Base-by-base conservation (phyloP, 164 flowering plant species). In the Euptelea pleiosperma region DNA sequence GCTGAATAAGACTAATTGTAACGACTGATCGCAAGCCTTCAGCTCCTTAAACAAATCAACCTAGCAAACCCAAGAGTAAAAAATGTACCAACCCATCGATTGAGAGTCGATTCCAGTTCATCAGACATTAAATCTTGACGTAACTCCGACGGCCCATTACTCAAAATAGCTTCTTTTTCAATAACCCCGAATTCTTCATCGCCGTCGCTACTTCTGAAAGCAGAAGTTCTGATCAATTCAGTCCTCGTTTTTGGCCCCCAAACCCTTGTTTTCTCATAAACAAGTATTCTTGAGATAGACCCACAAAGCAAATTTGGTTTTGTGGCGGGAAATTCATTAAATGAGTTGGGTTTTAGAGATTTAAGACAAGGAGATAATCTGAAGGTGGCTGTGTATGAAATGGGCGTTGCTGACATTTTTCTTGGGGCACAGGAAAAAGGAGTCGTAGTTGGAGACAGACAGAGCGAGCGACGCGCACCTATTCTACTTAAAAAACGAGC, bases 61-160 rank as follows among this genome's bases (percentile, higher is more conserved):
- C 30, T 24, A 26, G 14, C 35, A 63, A 34, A 62, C 11, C 47
- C 26, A 50, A 49, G 11, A 35, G 1, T 16, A 19, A 26, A 54
- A 57, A 26, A 6, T 22, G 12, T 16, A 74, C 87, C 10, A 61
- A 89, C 92, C 87, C 81, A 60, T 40, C 63, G 73, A 77, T 89
- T 86, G 62, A 89, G 73, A 51, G 73, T 75, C 22, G 77, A 58
- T 60, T 86, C 81, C 22, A 79, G 44, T 18, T 74, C 76, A 44
- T 42, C 56, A 55, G 52, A 54, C 45, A 12, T 16, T 28, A 49
- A 15, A 39, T 11, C 54, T 28, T 43, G n/a, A 1, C 48, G 36
- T 41, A 70, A 21, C 35, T 50, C 58, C 8, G 72, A 28, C 0
- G 76, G 57, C 61, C 76, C 79, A 55, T 65, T 53, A 35, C 72